Percentiles rank a stretch among this genome's conserved stretches.
phyloP scores from a whole-genome alignment of 2,329 filamentous ascomycete genomes.

The Claviceps sp. region DNA sequence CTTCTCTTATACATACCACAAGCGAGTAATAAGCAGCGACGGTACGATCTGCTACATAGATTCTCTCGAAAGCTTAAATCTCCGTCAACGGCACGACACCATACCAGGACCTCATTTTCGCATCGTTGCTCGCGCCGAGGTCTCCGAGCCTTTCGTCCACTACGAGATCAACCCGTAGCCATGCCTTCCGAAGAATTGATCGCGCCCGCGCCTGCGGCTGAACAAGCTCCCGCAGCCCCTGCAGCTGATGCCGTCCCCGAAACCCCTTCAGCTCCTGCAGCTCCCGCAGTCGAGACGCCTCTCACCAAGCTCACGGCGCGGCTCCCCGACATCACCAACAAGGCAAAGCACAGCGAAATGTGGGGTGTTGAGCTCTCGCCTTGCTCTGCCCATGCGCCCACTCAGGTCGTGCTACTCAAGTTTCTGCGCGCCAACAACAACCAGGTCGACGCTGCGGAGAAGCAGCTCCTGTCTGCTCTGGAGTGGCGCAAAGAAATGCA shows the following conservation, averaged over 20 bases:
- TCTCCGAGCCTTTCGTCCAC: not conserved
- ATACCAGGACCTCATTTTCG: not conserved
- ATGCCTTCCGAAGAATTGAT: slow-evolving; percentile 15
- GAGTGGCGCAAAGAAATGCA: slow-evolving; percentile 71
- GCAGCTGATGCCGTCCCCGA: slow-evolving; percentile 7
- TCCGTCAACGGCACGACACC: not conserved
- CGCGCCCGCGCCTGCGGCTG: not conserved
- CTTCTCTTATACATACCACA: no score
- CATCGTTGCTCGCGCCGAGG: not conserved
- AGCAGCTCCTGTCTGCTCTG: slow-evolving; percentile 67
- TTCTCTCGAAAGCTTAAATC: not conserved
- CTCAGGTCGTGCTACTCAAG: slow-evolving; percentile 78
- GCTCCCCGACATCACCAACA: slow-evolving; percentile 43
- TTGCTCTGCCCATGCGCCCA: slow-evolving; percentile 49
- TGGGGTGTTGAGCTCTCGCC: slow-evolving; percentile 62
- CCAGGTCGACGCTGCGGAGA: slow-evolving; percentile 57
- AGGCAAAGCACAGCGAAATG: slow-evolving; percentile 59
- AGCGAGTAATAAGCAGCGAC: no score
- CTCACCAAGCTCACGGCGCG: slow-evolving; percentile 44
- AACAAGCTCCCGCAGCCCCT: slow-evolving; percentile 8
- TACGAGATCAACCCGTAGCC: not conserved
- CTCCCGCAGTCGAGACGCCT: slow-evolving; percentile 15
- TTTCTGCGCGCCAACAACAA: slow-evolving; percentile 83
- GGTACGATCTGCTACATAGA: not conserved
- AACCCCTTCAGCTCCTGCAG: slow-evolving; percentile 6